Conservation (phyloP, 345 rosid species). For the Cardamine resedifolia region DNA sequence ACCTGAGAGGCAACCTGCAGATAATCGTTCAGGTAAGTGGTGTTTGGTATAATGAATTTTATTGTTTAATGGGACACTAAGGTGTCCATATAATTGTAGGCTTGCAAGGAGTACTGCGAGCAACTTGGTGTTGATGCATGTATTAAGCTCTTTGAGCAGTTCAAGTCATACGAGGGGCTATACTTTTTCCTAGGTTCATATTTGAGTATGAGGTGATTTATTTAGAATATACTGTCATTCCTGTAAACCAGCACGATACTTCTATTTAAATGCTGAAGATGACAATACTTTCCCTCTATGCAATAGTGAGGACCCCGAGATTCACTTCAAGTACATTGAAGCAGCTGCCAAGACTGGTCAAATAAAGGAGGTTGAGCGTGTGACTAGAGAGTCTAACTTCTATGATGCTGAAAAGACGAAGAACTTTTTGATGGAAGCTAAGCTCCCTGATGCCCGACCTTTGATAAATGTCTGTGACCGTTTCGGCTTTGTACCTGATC, state of each 20-base stretch:
- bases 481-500: constrained; percentile 94
- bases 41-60: constrained; percentile 21
- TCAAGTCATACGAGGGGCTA: constrained; percentile 95
- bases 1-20: constrained; percentile 93
- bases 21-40: constrained; percentile 88
- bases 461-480: constrained; percentile 98
- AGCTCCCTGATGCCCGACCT: constrained; percentile 99
- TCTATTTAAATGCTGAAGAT: constrained; percentile 14
- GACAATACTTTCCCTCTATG: constrained; percentile 20
- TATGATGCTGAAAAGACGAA: constrained; percentile 96
- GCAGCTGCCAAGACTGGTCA: constrained; percentile 97
- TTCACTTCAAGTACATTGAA: constrained; percentile 97
- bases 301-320: constrained; percentile 96
- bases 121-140: constrained; percentile 95
- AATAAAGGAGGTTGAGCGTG: constrained; percentile 99
- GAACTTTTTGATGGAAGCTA: constrained; percentile 97
- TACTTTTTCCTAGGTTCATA: constrained; percentile 97
- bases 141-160: constrained; percentile 94
- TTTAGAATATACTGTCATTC: constrained; percentile 10
- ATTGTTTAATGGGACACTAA: constrained; percentile 21
- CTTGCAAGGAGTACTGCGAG: constrained; percentile 97
- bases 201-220: constrained; percentile 82
- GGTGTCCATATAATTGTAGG: constrained; percentile 46
- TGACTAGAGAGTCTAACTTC: constrained; percentile 93
- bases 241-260: constrained; percentile 16